phyloP scores from a whole-genome alignment of 345 rosid genomes.

The Noccaea bulbosa region DNA sequence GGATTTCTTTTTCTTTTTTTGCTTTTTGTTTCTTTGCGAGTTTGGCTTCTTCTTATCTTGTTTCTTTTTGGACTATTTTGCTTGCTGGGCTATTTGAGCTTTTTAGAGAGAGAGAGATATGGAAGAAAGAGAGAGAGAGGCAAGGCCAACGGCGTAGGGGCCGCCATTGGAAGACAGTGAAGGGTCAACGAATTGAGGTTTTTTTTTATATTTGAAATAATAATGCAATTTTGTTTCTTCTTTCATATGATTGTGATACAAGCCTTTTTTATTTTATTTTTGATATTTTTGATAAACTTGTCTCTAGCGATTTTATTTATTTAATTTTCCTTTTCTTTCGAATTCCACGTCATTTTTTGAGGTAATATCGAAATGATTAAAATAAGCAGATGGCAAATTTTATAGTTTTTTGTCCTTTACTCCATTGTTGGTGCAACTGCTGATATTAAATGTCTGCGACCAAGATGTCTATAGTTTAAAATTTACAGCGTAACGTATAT shows the following conservation, averaged over 20 bases:
- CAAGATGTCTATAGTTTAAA: conserved; percentile 20
- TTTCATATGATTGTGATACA: conserved; percentile 48
- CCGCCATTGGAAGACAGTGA: conserved; percentile 81
- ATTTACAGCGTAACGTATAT: conserved; percentile 7
- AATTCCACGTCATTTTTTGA: conserved; percentile 40
- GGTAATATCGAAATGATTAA: conserved; percentile 40
- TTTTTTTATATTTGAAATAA: conserved; percentile 7
- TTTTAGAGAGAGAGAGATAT: conserved; percentile 41
- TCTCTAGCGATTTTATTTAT: conserved; percentile 33
- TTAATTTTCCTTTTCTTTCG: background rate
- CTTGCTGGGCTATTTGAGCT: conserved; percentile 49
- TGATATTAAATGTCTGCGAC: conserved; percentile 39
- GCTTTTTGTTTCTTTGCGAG: conserved; percentile 38
- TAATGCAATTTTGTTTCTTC: conserved; percentile 24
- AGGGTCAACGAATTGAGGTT: conserved; percentile 79
- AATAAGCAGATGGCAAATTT: background rate
- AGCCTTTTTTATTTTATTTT: conserved; percentile 10
- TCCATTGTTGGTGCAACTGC: conserved; percentile 45
- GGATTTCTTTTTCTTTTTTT: conserved; percentile 31
- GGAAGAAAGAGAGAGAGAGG: conserved; percentile 36
- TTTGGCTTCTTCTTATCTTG: conserved; percentile 46
- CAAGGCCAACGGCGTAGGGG: conserved; percentile 97
- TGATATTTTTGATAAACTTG: conserved; percentile 22
- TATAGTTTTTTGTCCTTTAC: conserved; percentile 46
- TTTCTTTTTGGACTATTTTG: conserved; percentile 51